These are phyloP conservation scores for Domatiomyces catenatus DNA, from an alignment of 2,329 filamentous ascomycete genomes.

Conservation along the genomic window DNA sequence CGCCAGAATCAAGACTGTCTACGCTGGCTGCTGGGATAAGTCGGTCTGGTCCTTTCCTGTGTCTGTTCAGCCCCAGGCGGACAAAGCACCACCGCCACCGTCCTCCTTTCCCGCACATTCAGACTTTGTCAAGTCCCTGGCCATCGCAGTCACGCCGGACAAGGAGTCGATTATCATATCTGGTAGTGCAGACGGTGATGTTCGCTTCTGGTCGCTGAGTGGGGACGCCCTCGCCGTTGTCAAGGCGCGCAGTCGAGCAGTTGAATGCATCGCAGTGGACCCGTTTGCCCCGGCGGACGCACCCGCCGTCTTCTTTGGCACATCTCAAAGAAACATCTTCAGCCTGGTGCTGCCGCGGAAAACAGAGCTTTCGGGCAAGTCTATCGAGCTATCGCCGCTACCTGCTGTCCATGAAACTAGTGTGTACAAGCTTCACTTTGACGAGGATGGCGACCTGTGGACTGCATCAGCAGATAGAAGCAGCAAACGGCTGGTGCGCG, in stretches of 20 bases:
- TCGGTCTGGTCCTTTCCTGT: constrained; percentile 63
- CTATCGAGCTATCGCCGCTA: constrained; percentile 36
- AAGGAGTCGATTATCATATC: constrained; percentile 53
- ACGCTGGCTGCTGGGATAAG: constrained; percentile 91
- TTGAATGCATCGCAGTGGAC: constrained; percentile 68
- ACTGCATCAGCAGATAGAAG: constrained; percentile 86
- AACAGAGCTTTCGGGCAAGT: constrained; percentile 27
- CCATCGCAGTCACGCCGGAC: constrained; percentile 41
- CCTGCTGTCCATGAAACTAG: constrained; percentile 80
- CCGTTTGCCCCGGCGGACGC: constrained; percentile 38
- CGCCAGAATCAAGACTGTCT: constrained; percentile 38
- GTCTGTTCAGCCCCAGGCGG: constrained; percentile 29
- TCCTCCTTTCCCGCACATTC: constrained; percentile 12
- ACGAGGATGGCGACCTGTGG: constrained; percentile 63
- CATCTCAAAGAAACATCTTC: constrained; percentile 65
- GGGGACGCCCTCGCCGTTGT: constrained; percentile 58
- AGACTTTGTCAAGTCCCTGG: constrained; percentile 80
- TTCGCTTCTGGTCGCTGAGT: constrained; percentile 66
- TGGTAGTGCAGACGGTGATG: constrained; percentile 62
- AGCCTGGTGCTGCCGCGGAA: constrained; percentile 34
- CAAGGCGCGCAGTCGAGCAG: constrained; percentile 61
- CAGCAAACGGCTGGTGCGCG: constrained; percentile 60
- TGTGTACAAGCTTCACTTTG: constrained; percentile 67
- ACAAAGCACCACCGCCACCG: constrained; percentile 49
- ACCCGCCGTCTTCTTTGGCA: constrained; percentile 53